A percentile compares a stretch with the other conserved stretches of the same genome.
These are phyloP conservation scores for Chaetomium strumarium DNA, from an alignment of 2,329 filamentous ascomycete genomes.

Conservation along the genomic window DNA sequence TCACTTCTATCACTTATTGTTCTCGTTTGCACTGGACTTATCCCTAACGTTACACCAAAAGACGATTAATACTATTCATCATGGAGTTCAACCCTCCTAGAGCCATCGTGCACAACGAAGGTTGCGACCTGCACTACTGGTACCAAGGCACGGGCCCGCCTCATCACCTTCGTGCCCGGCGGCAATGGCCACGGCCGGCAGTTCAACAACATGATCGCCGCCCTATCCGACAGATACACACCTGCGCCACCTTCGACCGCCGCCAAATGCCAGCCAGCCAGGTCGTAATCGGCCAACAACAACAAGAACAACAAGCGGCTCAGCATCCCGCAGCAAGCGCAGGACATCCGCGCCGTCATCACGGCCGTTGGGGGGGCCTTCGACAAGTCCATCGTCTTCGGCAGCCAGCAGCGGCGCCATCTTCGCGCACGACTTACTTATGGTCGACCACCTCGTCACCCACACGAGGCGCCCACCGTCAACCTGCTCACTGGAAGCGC, in stretches of 20 bases:
- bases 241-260: constrained; percentile 30
- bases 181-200: constrained; percentile 32
- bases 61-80: too few relatives aligned
- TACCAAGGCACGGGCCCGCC: constrained; percentile 28
- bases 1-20: too few relatives aligned
- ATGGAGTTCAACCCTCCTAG: constrained; percentile 5
- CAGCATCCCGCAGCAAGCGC: constrained; percentile 28
- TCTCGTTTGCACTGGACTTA: too few relatives aligned
- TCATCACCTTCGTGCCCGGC: constrained; percentile 31
- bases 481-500: constrained; percentile 26
- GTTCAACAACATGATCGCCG: constrained; percentile 27
- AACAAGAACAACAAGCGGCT: constrained; percentile 23
- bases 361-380: constrained; percentile 26
- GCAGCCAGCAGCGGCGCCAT: constrained; percentile 29
- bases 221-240: constrained; percentile 26
- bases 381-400: constrained; percentile 27
- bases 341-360: constrained; percentile 29
- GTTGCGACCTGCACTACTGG: constrained; percentile 31
- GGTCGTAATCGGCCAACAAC: too few relatives aligned
- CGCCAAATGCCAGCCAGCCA: constrained; percentile 31
- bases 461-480: constrained; percentile 28
- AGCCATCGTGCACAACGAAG: constrained; percentile 27
- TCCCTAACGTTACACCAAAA: too few relatives aligned
- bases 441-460: constrained; percentile 28
- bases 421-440: constrained; percentile 29